Base-by-base conservation (phyloP, 2,329 filamentous ascomycete genomes). In the Claviceps lovelessii region DNA sequence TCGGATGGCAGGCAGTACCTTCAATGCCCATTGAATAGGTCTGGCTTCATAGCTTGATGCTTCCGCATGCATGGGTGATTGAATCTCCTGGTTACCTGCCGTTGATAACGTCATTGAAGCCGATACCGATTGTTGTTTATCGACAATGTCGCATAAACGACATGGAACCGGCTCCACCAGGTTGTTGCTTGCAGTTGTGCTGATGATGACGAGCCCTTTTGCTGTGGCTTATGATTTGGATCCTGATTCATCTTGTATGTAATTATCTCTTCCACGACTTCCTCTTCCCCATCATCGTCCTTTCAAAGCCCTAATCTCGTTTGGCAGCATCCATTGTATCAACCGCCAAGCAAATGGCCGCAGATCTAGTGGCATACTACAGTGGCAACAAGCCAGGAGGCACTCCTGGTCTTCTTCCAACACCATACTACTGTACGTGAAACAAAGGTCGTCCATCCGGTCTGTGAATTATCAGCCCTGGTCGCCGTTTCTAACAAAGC, bases 371-470 rank as follows among this genome's bases (percentile, higher is more conserved):
- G 53, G 61, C 65, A 7, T 71, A 68, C 52, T 73, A 73, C 56
- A 54, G 66, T 29, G 78, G 78, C 48, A 61, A 80, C 59, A 62
- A 77, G 56, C 74, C 74, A 0, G 77, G 77, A 42, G 66, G 71
- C 19, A 74, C 66, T 4, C 77, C 77, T 8, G 77, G 77, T 28
- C 70, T 79, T 47, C 67, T 80, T 4, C 76, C 76, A 33, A 62
- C 70, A 10, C 77, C 76, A 53, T 79, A 80, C 57, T 80, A 79
- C 63, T 80, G 77, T 78, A 65, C 61, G 74, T 65, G 19, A 44
- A 44, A 44, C 23, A 39, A 39, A 31, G 4, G 29, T 46, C 19
- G 23, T 23, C 23, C 23, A 23, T 23, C 23, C 23, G 2, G 23
- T 23, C 23, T 23, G 23, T 29, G 28, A 11, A 31, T 33, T 9